Evolutionary conservation across 805 yeast genomes (phyloP).

Genomic region (Teunomyces tritomae): DNA sequence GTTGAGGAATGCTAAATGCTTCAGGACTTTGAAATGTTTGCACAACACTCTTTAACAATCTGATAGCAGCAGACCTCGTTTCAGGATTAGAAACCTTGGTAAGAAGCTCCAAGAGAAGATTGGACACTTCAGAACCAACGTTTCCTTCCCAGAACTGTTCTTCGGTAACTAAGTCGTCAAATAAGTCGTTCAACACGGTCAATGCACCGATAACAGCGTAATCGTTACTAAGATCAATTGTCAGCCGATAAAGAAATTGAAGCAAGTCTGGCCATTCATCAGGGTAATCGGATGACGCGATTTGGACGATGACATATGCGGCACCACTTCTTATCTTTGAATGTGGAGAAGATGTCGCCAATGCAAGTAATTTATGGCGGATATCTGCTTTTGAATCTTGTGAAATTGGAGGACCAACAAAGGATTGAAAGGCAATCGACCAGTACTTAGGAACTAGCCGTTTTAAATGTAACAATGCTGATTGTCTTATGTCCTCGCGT

Average conservation of each 20-base stretch:
- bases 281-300: conserved; percentile 87
- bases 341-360: conserved; percentile 43
- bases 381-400: conserved; percentile 51
- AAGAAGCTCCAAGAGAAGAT: conserved; percentile 47
- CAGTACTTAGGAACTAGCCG: conserved; percentile 69
- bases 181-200: conserved; percentile 66
- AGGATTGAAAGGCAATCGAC: conserved; percentile 81
- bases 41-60: conserved; percentile 52
- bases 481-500: conserved; percentile 49
- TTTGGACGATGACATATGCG: conserved; percentile 75
- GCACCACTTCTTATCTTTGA: conserved; percentile 65
- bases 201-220: conserved; percentile 51
- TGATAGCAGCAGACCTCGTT: conserved; percentile 47
- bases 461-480: conserved; percentile 64
- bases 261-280: conserved; percentile 90
- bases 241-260: conserved; percentile 42
- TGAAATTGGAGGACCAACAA: conserved; percentile 60
- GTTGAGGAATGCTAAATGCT: conserved; percentile 34
- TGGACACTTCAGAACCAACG: conserved; percentile 54
- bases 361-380: conserved; percentile 48
- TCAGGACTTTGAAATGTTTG: conserved; percentile 53
- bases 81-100: conserved; percentile 26
- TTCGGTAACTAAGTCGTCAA: conserved; percentile 83
- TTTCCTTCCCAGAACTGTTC: conserved; percentile 82
- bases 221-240: conserved; percentile 28